Percentiles rank a stretch among this genome's conserved stretches.
Conservation (phyloP, 2,329 filamentous ascomycete genomes). For the Fusarium nisikadoi region DNA sequence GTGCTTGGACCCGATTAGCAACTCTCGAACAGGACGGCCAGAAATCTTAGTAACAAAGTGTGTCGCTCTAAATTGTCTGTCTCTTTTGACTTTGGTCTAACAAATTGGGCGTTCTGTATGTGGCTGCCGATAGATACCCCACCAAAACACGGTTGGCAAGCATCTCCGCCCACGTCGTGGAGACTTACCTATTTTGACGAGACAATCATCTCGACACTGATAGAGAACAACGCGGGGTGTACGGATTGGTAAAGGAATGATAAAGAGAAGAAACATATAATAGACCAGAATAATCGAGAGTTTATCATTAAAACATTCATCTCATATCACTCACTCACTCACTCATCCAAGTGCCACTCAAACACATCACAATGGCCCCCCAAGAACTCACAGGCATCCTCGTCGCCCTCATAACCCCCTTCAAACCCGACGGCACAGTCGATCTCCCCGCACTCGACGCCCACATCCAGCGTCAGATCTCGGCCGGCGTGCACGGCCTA, state of each 20-base stretch:
- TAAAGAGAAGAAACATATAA: constrained; percentile 19
- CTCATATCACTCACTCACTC: background rate
- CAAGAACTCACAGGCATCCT: constrained; percentile 54
- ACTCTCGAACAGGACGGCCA: background rate
- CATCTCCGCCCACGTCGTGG: constrained; percentile 30
- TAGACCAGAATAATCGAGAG: background rate
- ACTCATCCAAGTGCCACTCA: too few species aligned
- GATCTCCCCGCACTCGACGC: constrained; percentile 47
- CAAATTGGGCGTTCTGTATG: background rate
- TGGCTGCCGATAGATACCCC: background rate
- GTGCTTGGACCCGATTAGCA: background rate
- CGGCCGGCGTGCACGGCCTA: constrained; percentile 59
- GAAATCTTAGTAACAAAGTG: background rate
- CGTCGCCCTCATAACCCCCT: constrained; percentile 61
- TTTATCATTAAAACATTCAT: background rate
- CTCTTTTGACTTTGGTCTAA: background rate
- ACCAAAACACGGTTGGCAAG: constrained; percentile 2
- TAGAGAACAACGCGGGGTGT: constrained; percentile 25
- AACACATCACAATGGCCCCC: constrained; percentile 37
- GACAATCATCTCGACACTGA: background rate
- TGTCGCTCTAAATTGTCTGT: background rate
- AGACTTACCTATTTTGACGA: constrained; percentile 37
- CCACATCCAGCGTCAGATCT: constrained; percentile 59
- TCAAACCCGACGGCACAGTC: constrained; percentile 55
- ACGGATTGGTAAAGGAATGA: constrained; percentile 6